These are phyloP conservation scores for Paramecium sonneborni DNA, from an alignment of 73 alveolate genomes.

Conservation along the genomic window DNA sequence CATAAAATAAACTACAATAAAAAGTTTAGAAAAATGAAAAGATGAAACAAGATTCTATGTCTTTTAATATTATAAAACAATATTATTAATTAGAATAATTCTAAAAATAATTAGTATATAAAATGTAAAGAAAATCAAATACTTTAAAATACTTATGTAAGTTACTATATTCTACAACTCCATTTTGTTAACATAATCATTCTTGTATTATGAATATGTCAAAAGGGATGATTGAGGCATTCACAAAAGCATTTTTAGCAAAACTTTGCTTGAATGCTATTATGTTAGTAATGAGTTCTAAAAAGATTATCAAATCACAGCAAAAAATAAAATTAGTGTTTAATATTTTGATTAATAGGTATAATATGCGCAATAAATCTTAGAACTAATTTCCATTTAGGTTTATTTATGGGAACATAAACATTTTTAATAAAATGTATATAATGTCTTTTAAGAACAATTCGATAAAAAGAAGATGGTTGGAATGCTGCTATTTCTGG, in stretches of 20 bases:
- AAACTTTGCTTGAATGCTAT: slow-evolving; percentile 15
- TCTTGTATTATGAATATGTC: background rate
- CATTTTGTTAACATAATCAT: background rate
- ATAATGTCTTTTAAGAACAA: slow-evolving; percentile 8
- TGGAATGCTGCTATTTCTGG: slow-evolving; percentile 39
- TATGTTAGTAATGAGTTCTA: background rate
- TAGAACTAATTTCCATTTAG: slow-evolving; percentile 30
- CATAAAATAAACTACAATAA: no score
- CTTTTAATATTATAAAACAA: no score
- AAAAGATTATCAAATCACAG: background rate
- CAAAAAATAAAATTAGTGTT: background rate
- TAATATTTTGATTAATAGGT: background rate
- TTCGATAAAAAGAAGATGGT: slow-evolving; percentile 14
- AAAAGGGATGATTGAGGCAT: background rate
- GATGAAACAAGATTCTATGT: background rate
- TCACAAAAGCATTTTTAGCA: slow-evolving; percentile 43
- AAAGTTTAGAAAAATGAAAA: background rate
- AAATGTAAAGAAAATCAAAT: background rate
- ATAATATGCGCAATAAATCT: background rate
- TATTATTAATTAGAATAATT: background rate
- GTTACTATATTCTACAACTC: slow-evolving; percentile 37
- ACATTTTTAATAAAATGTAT: background rate
- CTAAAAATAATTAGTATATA: background rate
- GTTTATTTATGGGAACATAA: slow-evolving; percentile 30
- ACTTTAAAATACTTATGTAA: slow-evolving; percentile 1